Percentiles rank a stretch among this genome's conserved stretches.
These are phyloP conservation scores for Hydnomerulius pinastri DNA, from an alignment of 768 basidiomycete genomes.

Conservation along the genomic window DNA sequence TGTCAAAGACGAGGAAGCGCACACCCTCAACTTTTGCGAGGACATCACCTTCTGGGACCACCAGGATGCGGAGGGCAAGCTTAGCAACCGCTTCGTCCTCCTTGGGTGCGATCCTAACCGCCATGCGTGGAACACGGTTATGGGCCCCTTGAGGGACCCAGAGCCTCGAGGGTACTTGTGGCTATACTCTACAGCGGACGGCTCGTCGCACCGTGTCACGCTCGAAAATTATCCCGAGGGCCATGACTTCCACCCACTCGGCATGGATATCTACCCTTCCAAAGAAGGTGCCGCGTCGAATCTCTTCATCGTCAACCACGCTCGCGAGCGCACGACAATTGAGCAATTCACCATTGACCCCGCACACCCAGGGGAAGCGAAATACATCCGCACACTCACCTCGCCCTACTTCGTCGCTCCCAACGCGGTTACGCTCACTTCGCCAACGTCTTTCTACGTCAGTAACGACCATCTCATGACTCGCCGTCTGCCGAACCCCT, in stretches of 20 bases:
- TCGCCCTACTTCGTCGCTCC: conserved; percentile 62
- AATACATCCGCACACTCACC: conserved; percentile 59
- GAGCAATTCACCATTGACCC: conserved; percentile 67
- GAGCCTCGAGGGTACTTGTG: conserved; percentile 62
- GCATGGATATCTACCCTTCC: conserved; percentile 59
- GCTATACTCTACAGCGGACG: conserved; percentile 41
- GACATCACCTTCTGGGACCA: conserved; percentile 68
- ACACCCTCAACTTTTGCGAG: conserved; percentile 54
- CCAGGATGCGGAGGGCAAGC: conserved; percentile 38
- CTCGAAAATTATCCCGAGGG: conserved; percentile 53
- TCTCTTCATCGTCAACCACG: conserved; percentile 73
- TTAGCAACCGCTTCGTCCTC: conserved; percentile 47
- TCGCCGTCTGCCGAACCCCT: conserved; percentile 50
- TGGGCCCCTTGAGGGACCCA: conserved; percentile 68
- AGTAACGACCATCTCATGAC: conserved; percentile 74
- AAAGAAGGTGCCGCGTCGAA: conserved; percentile 48
- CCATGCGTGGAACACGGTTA: conserved; percentile 73
- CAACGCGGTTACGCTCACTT: conserved; percentile 66
- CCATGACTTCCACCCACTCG: conserved; percentile 75
- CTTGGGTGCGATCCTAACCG: conserved; percentile 44
- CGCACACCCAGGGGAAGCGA: conserved; percentile 42
- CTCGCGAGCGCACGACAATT: conserved; percentile 56
- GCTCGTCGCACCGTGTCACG: conserved; percentile 40
- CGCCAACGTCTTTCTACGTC: conserved; percentile 69
- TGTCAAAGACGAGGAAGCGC: conserved; percentile 34